Conservation (phyloP, 371 early-diverging fungal genomes). For the Actinomortierella ambigua region DNA sequence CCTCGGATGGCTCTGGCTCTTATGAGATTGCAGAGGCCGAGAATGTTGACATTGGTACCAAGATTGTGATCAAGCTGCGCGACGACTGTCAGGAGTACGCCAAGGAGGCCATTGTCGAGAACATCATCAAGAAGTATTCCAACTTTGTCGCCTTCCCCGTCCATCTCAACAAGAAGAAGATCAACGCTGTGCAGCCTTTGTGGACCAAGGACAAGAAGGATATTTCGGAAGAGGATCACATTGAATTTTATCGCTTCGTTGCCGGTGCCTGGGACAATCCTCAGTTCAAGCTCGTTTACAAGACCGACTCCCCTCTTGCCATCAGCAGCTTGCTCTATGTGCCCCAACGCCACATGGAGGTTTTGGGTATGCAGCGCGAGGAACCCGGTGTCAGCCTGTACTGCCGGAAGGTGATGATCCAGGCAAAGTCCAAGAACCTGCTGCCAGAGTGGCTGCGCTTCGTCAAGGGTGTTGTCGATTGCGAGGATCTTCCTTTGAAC, state of each 20-base stretch:
- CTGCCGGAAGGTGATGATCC: constrained; percentile 82
- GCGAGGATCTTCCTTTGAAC: constrained; percentile 97
- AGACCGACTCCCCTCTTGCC: constrained; percentile 80
- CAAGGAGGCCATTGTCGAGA: constrained; percentile 70
- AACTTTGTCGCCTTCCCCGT: constrained; percentile 98
- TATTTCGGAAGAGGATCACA: constrained; percentile 89
- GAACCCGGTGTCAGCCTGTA: constrained; percentile 82
- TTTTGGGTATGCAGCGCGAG: constrained; percentile 64
- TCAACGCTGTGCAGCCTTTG: constrained; percentile 92
- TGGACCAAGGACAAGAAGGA: constrained; percentile 89
- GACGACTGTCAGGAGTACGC: constrained; percentile 89
- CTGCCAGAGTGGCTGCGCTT: constrained; percentile 83
- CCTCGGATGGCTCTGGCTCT: constrained; percentile 78
- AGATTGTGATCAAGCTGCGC: constrained; percentile 91
- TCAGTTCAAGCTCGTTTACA: constrained; percentile 74
- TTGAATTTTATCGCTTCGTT: constrained; percentile 87
- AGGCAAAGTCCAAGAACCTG: constrained; percentile 73
- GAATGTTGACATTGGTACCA: constrained; percentile 86
- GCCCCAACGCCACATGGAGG: constrained; percentile 74
- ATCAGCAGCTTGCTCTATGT: constrained; percentile 77
- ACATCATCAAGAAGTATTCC: constrained; percentile 94
- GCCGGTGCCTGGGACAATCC: constrained; percentile 77
- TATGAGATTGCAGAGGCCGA: constrained; percentile 82
- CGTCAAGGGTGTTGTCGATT: constrained; percentile 93
- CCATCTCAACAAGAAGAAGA: constrained; percentile 72